Percentiles rank a stretch among this genome's conserved stretches.
Evolutionary conservation across 2,329 filamentous ascomycete genomes (phyloP).

Genomic region (Hymenoscyphus infarciens): DNA sequence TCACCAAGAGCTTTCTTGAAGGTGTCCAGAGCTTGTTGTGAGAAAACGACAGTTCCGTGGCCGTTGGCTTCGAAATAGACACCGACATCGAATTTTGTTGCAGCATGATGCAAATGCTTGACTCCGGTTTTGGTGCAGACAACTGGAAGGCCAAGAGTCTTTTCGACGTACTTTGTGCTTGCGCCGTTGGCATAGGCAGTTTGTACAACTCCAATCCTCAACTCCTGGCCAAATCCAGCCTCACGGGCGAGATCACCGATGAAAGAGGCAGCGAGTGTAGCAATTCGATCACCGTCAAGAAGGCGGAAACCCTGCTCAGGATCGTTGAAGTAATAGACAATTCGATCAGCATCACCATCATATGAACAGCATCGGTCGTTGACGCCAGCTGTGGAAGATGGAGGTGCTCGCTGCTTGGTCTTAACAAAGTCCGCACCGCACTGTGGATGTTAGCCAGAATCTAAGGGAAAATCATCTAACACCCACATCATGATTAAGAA

Average conservation of each 20-base stretch:
- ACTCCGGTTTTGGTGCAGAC: slow-evolving; percentile 94
- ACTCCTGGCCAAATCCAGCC: slow-evolving; percentile 72
- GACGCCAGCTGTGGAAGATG: slow-evolving; percentile 70
- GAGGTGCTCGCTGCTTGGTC: slow-evolving; percentile 88
- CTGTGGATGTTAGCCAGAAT: slow-evolving; percentile 41
- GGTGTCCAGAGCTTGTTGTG: slow-evolving; percentile 71
- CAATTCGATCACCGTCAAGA: slow-evolving; percentile 94
- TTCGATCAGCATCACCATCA: slow-evolving; percentile 90
- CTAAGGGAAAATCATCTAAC: background rate
- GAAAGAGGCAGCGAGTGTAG: slow-evolving; percentile 89
- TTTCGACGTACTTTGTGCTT: slow-evolving; percentile 86
- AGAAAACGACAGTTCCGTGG: slow-evolving; percentile 95
- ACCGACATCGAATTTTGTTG: slow-evolving; percentile 88
- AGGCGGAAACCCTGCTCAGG: slow-evolving; percentile 81
- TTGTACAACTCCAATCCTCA: slow-evolving; percentile 92
- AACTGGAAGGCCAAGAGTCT: slow-evolving; percentile 82
- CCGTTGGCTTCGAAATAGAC: slow-evolving; percentile 99
- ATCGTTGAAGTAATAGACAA: slow-evolving; percentile 93
- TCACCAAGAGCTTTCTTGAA: slow-evolving; percentile 57
- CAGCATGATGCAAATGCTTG: slow-evolving; percentile 97
- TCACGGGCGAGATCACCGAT: slow-evolving; percentile 82
- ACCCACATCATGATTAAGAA: slow-evolving; percentile 80
- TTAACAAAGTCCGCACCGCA: slow-evolving; percentile 97
- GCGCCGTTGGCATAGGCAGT: slow-evolving; percentile 97
- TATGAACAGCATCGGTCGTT: slow-evolving; percentile 83